Conservation (phyloP, 768 basidiomycete genomes). For the Suillus americanus region DNA sequence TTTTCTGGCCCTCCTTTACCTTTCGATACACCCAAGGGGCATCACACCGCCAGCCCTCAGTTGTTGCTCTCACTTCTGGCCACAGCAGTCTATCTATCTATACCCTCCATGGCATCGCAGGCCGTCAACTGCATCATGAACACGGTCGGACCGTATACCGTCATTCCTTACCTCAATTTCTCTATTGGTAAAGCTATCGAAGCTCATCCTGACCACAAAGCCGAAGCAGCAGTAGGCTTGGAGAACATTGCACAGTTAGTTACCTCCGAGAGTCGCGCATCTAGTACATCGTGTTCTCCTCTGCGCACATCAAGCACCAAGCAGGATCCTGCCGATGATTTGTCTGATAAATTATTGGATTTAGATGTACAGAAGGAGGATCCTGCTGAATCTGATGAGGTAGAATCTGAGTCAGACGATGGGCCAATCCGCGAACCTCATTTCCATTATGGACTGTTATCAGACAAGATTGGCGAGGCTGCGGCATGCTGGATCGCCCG, state of each 20-base stretch:
- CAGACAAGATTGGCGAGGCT: conserved; percentile 90
- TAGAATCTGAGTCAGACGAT: conserved; percentile 25
- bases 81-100: conserved; percentile 82
- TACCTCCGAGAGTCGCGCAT: conserved; percentile 31
- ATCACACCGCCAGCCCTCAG: conserved; percentile 76
- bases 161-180: conserved; percentile 76
- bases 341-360: conserved; percentile 31
- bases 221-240: conserved; percentile 66
- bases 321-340: conserved; percentile 19
- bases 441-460: conserved; percentile 84
- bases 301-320: background rate
- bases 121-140: conserved; percentile 69
- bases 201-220: conserved; percentile 40
- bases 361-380: conserved; percentile 37
- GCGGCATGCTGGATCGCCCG: conserved; percentile 84
- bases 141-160: conserved; percentile 79
- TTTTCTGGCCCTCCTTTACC: conserved; percentile 40
- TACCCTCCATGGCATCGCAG: conserved; percentile 72
- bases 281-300: conserved; percentile 6
- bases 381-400: conserved; percentile 34
- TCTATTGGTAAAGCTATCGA: conserved; percentile 72
- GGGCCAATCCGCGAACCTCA: conserved; percentile 30
- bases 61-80: conserved; percentile 87
- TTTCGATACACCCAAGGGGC: conserved; percentile 41
- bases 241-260: conserved; percentile 61